Base-by-base conservation (phyloP, 345 rosid species). In the Salix suchowensis region DNA sequence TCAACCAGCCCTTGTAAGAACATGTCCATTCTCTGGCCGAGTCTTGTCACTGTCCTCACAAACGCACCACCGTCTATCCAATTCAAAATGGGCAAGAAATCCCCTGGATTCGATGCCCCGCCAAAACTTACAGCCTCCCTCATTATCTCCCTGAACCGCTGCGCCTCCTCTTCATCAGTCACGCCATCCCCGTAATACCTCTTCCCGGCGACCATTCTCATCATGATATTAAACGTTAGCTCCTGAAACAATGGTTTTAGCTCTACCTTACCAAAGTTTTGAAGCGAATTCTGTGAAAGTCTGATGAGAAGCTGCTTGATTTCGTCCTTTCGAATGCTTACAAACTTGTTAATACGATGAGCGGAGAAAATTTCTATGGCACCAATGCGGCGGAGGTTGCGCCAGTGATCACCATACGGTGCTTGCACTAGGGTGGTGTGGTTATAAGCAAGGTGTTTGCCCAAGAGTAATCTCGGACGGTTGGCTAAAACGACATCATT, bases 311-410 rank as follows among this genome's bases (percentile, higher is more conserved):
- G 76, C 36, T 77, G 81, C 42, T 42, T 72, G 76, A 87, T 77
- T 80, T 88, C 91, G 15, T 89, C 86, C 61, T 74, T 68, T 50
- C 90, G 77, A 40, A 82, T 71, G 32, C 73, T 32, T 13, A 26
- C 4, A 32, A 84, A 83, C 14, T 0, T 32, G 52, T 72, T 82
- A 7, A 87, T 82, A 34, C 87, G 82, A 55, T 65, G 74, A 1
- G 84, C 26, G 0, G 90, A 84, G 74, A 90, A 82, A 70, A 90
- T 76, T 54, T 87, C 87, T 1, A 81, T 36, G 37, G 85, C 71
- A 40, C 84, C 71, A 37, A 87, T 80, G 70, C 88, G 87, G 61
- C 91, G 89, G 9, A 85, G 89, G 78, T 90, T 90, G 71, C 91
- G 86, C 93, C 93, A 88, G 54, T 84, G 86, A 67, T 86, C 85